Evolutionary conservation across 345 rosid species (phyloP), one percentile per base, ranked within the genome.

Genomic region (Linum lewisii): DNA sequence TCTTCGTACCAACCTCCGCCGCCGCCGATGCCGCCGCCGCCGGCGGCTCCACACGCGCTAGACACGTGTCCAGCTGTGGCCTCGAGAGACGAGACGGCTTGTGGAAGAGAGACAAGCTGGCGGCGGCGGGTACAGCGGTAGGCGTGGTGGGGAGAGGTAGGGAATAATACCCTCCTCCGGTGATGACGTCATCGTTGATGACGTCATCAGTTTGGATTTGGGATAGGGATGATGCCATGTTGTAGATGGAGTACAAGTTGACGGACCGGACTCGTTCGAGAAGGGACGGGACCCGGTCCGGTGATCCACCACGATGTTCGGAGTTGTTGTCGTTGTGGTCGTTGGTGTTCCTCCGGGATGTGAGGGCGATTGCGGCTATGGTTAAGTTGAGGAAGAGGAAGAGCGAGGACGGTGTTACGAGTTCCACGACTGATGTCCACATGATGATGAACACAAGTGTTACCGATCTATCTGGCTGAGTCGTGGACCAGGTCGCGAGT

Each of bases 241-340:
- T 79, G 69, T 77, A 73, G 47, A 68, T 29, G 5, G 81, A 57
- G 0, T 76, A 24, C 54, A 79, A 36, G 47, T 81, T 72, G 25
- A 84, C 69, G 60, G 95, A 84, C 75, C 78, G 83, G 63, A 88
- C 80, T 11, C 90, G 78, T 38, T 80, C 80, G 9, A 86, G 34
- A 32, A 88, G 63, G 5, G 92, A 85, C 1, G 88, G 86, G 20
- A 81, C 64, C 24, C 86, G 81, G 20, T 62, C 64, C 16, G 77
- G 57, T 22, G 44, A 58, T 23, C 24, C 58, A 69, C 1, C 63
- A 52, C 37, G 61, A 56, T 19, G 75, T 59, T 32, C 21, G 34
- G 26, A 5, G 18, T 23, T 59, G 57, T 14, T 26, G 21, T 19
- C 59, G 42, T 20, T 5, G 36, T 57, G 64, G 7, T 38, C 63